Conservation (phyloP, 495 filamentous ascomycete species). For the Sporormia fimetaria region DNA sequence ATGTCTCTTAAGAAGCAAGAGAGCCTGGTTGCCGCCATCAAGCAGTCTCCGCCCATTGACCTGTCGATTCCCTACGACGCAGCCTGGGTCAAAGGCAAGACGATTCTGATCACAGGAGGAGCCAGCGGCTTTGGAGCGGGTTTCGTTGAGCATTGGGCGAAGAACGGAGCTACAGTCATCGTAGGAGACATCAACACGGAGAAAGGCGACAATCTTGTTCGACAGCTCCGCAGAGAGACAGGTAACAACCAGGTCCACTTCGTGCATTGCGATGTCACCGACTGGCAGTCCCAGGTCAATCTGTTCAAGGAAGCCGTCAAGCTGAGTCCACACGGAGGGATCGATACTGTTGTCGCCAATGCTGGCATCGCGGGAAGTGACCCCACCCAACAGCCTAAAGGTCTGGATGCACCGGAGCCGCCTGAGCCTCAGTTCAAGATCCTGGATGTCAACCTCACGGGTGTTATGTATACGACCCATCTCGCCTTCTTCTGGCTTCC, state of each 20-base stretch:
- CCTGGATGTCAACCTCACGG: conserved; percentile 49
- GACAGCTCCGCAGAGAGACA: conserved; percentile 27
- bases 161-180: conserved; percentile 26
- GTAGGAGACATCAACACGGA: conserved; percentile 29
- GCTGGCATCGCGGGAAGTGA: conserved; percentile 47
- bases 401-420: conserved; percentile 36
- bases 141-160: conserved; percentile 29
- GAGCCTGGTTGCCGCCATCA: conserved; percentile 9
- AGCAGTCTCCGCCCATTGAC: conserved; percentile 29
- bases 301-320: conserved; percentile 47
- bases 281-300: conserved; percentile 48
- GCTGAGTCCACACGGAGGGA: conserved; percentile 41
- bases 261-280: conserved; percentile 45
- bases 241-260: conserved; percentile 39
- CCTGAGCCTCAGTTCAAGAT: conserved; percentile 43
- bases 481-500: conserved; percentile 51
- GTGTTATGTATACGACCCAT: conserved; percentile 52
- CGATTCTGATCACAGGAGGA: conserved; percentile 38
- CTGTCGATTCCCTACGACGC: conserved; percentile 24
- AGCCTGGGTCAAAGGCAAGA: conserved; percentile 31
- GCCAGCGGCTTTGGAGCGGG: conserved; percentile 32
- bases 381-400: conserved; percentile 32
- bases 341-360: conserved; percentile 57
- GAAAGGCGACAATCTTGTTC: conserved; percentile 24
- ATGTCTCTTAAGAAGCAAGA: not conserved